Percentiles rank a stretch among this genome's conserved stretches.
phyloP scores from a whole-genome alignment of 257 asterid species.

The Osmanthus fragrans region DNA sequence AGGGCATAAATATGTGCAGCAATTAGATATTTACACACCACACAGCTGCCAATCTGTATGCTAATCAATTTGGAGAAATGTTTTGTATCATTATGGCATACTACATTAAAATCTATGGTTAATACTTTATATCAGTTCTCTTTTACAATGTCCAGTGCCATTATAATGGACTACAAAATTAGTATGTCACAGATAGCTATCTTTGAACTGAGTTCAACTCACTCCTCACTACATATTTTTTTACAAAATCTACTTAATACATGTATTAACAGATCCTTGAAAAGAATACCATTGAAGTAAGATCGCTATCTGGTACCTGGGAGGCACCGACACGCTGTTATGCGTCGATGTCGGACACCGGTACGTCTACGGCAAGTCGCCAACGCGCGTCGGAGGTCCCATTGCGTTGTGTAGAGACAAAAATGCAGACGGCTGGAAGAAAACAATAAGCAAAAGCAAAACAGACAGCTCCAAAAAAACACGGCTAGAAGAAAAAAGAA shows the following conservation, averaged over 20 bases:
- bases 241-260: background rate
- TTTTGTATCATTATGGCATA: background rate
- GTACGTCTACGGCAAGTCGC: no score
- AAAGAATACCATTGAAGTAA: constrained; percentile 12
- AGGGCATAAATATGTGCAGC: background rate
- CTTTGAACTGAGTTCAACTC: background rate
- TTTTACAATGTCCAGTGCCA: background rate
- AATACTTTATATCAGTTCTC: background rate
- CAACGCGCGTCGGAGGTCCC: no score
- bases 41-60: background rate
- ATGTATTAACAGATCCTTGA: background rate
- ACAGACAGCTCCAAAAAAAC: no score
- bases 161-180: background rate
- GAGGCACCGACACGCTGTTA: no score
- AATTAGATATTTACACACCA: background rate
- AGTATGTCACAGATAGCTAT: background rate
- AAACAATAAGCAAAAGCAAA: no score
- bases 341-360: no score
- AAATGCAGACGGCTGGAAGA: no score
- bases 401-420: no score
- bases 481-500: no score
- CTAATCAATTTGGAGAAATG: background rate
- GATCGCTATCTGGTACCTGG: background rate
- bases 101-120: background rate
- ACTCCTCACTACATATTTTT: background rate